Percentiles rank a stretch among this genome's conserved stretches.
These are phyloP conservation scores for Bipolaris zeicola DNA, from an alignment of 2,329 filamentous ascomycete genomes.

Conservation along the genomic window DNA sequence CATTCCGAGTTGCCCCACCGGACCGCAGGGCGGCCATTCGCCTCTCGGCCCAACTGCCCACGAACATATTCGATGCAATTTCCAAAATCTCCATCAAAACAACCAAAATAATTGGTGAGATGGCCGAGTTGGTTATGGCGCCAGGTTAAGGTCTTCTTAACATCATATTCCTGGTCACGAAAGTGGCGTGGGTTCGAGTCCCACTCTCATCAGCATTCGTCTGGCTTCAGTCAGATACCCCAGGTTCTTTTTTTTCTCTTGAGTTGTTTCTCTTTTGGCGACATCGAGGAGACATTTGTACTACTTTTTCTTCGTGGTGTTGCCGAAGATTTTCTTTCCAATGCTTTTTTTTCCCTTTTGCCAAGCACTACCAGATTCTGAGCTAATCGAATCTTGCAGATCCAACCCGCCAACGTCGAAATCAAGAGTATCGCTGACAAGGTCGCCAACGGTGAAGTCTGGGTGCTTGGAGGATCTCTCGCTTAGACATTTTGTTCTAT, in stretches of 20 bases:
- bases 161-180: constrained; percentile 44
- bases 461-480: constrained; percentile 70
- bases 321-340: background rate
- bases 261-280: background rate
- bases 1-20: constrained; percentile 6
- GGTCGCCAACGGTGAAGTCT: constrained; percentile 88
- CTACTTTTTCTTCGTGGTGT: background rate
- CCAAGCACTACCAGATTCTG: background rate
- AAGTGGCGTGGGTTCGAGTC: constrained; percentile 51
- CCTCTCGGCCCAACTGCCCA: background rate
- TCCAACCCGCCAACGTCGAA: constrained; percentile 80
- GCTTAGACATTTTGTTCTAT: constrained; percentile 31
- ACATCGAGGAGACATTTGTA: background rate
- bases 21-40: constrained; percentile 5
- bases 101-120: constrained; percentile 16
- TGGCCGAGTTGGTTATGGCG: constrained; percentile 41
- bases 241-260: constrained; percentile 32
- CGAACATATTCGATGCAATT: constrained; percentile 5
- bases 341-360: background rate
- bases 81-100: constrained; percentile 16
- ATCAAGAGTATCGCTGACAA: constrained; percentile 74
- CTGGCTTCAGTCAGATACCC: constrained; percentile 25
- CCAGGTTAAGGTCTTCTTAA: constrained; percentile 39
- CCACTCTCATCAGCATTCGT: constrained; percentile 49
- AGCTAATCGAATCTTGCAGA: constrained; percentile 50